A percentile compares a stretch with the other conserved stretches of the same genome.
These are phyloP conservation scores for Ustilaginoidea virens DNA, from an alignment of 2,329 filamentous ascomycete genomes.

Conservation along the genomic window DNA sequence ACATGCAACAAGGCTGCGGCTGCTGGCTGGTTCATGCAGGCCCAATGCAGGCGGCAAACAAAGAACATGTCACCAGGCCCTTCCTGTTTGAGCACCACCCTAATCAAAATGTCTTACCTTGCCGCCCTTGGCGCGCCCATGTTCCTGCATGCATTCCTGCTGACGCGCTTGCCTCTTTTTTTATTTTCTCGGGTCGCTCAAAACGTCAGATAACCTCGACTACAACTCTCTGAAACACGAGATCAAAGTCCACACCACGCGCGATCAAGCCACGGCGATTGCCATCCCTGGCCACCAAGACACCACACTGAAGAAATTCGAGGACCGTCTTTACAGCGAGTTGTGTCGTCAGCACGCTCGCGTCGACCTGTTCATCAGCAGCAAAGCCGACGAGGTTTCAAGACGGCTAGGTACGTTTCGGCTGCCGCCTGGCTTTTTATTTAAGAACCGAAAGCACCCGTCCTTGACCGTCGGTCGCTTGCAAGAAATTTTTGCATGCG, in stretches of 20 bases:
- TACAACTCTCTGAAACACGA: constrained; percentile 77
- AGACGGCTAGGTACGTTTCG: constrained; percentile 45
- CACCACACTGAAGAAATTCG: constrained; percentile 43
- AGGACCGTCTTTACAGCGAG: constrained; percentile 55
- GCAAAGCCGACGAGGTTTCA: constrained; percentile 65
- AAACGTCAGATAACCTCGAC: constrained; percentile 78
- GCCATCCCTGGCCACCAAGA: constrained; percentile 60
- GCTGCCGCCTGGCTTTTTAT: too few relatives aligned
- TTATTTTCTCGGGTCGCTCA: not conserved
- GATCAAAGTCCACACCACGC: constrained; percentile 67
- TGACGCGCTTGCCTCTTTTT: not conserved
- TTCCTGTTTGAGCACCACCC: too few relatives aligned
- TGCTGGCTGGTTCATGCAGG: not conserved
- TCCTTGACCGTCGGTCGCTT: too few relatives aligned
- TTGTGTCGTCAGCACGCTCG: constrained; percentile 63
- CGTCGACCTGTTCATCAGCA: constrained; percentile 62
- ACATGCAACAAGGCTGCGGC: too few relatives aligned
- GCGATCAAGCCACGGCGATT: constrained; percentile 52
- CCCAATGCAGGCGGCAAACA: too few relatives aligned
- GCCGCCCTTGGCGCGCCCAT: not conserved
- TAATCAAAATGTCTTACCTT: not conserved
- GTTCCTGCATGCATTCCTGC: too few relatives aligned
- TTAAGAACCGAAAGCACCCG: too few relatives aligned
- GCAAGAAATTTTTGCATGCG: not conserved
- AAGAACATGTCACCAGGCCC: too few relatives aligned